These are phyloP conservation scores for Rhodamnia rubescens DNA, from an alignment of 345 rosid genomes.

Conservation along the genomic window DNA sequence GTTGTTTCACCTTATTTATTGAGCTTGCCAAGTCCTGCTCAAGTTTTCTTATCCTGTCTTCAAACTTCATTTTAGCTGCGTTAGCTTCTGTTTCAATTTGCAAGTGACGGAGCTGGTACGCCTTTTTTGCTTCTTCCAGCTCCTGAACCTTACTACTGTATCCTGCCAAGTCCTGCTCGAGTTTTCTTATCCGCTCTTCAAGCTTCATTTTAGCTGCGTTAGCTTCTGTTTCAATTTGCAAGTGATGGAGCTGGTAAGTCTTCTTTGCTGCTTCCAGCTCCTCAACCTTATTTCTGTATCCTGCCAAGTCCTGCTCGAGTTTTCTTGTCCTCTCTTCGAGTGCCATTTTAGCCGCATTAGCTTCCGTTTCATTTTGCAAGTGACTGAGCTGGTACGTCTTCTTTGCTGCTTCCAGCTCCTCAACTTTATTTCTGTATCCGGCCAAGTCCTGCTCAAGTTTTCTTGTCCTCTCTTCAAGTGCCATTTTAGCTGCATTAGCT, in stretches of 20 bases:
- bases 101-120: constrained; percentile 26
- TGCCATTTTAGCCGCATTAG: no score
- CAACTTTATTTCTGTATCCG: constrained; percentile 18
- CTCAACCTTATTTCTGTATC: no score
- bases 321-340: no score
- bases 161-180: constrained; percentile 12
- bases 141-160: constrained; percentile 13
- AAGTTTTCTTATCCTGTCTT: constrained; percentile 15
- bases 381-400: no score
- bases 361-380: no score
- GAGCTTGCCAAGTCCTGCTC: constrained; percentile 15
- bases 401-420: no score
- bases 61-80: not conserved
- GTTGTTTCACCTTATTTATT: constrained; percentile 13
- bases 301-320: no score
- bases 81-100: constrained; percentile 14
- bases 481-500: not conserved
- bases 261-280: no score
- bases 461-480: constrained; percentile 6
- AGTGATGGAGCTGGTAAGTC: no score
- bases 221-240: no score
- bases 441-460: constrained; percentile 19
- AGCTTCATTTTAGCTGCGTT: no score
- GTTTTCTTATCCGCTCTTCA: constrained; percentile 13
- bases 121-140: constrained; percentile 18